Percentiles rank a stretch among this genome's conserved stretches.
These are phyloP conservation scores for Sclerotinia subarctica DNA, from an alignment of 2,329 filamentous ascomycete genomes.

Conservation along the genomic window DNA sequence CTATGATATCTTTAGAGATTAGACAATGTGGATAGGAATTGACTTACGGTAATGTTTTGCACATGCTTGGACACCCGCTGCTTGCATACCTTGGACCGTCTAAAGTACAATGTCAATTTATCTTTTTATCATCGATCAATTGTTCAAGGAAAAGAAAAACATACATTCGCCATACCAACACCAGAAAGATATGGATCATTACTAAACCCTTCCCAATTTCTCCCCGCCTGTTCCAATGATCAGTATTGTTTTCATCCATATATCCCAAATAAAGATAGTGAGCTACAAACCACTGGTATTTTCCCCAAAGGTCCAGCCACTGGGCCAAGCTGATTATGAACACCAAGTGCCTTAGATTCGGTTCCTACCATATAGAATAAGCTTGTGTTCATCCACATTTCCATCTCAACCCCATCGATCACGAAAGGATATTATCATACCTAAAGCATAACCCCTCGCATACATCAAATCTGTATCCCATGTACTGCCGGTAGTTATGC, in stretches of 20 bases:
- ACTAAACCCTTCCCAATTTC: conserved; percentile 83
- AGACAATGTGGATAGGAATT: conserved; percentile 34
- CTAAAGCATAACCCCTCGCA: conserved; percentile 65
- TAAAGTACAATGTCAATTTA: conserved; percentile 32
- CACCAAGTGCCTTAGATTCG: conserved; percentile 66
- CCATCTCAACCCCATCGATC: not conserved
- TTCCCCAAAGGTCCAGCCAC: conserved; percentile 73
- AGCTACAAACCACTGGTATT: conserved; percentile 46
- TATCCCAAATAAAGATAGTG: too few relatives aligned
- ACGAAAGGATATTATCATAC: conserved; percentile 37
- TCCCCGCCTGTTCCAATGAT: conserved; percentile 58
- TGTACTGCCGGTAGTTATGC: conserved; percentile 73
- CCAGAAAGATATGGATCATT: conserved; percentile 73
- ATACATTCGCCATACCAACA: conserved; percentile 53
- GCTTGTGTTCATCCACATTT: not conserved
- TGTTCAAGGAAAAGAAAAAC: not conserved
- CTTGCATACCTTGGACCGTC: conserved; percentile 58
- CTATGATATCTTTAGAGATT: conserved; percentile 31
- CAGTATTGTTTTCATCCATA: not conserved
- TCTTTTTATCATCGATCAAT: not conserved
- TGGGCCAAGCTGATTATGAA: conserved; percentile 74
- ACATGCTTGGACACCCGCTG: conserved; percentile 49
- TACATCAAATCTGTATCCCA: conserved; percentile 77
- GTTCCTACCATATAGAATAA: conserved; percentile 46
- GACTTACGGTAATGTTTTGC: conserved; percentile 54